Evolutionary conservation across 2,329 filamentous ascomycete species (phyloP), one percentile per base, ranked within the genome.

Genomic region (Uncinocarpus reesii): DNA sequence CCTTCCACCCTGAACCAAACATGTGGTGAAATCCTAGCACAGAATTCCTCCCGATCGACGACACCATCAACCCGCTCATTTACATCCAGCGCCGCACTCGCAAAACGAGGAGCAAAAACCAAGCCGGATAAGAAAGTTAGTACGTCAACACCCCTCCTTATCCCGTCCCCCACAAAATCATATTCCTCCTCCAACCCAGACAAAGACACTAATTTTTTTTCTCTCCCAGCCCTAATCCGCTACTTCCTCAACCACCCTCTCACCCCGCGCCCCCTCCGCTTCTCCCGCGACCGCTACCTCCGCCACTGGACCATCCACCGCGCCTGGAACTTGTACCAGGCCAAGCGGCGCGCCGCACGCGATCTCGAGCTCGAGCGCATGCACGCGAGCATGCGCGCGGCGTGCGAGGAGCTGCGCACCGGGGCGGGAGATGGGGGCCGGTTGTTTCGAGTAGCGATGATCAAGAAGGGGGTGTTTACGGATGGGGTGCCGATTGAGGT

Each of bases 291-390:
- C 67, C 82, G 92, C 49, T 78, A 81, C 67, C 80, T 98, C 55
- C 86, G 92, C 40, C 92, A 98, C 75, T 98, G 92, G 92, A 96
- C 92, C 44, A 96, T 98, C 67, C 89, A 96, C 74, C 88, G 92
- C 58, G 90, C 90, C 18, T 96, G 89, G 87, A 76, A 86, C 60
- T 75, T 96, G 24, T 84, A 83, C 69, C 80, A 82, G 59, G 77
- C 81, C 57, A 78, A 84, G 63, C 76, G 81, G 59, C 80, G 81
- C 42, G 72, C 77, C 55, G 69, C 72, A 29, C 75, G 80, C 44
- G 76, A 85, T 62, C 70, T 75, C 47, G 86, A 89, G 64, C 76
- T 95, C 40, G 79, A 87, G 70, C 75, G 85, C 35, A 79, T 80
- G 72, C 88, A 89, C 70, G 82, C 86, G 62, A 79, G 79, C 61